A percentile compares a stretch with the other conserved stretches of the same genome.
These are phyloP conservation scores for Phialophora expanda DNA, from an alignment of 2,329 filamentous ascomycete genomes.

Conservation along the genomic window DNA sequence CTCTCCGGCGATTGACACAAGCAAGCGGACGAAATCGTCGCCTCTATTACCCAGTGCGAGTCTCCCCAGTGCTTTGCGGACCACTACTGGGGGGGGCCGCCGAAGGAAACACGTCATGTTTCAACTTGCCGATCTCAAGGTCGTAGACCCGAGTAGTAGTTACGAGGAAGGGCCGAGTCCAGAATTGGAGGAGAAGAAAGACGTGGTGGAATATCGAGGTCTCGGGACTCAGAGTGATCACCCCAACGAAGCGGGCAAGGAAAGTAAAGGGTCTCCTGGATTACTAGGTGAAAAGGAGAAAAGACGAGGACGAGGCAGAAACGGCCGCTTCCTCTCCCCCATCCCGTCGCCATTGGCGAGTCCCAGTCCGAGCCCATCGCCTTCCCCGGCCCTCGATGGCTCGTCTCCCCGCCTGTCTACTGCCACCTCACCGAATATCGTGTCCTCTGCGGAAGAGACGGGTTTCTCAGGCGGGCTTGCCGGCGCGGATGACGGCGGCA, in stretches of 20 bases:
- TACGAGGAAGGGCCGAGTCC: constrained; percentile 39
- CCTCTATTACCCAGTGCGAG: constrained; percentile 30
- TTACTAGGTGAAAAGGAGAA: constrained; percentile 15
- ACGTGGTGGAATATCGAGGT: not conserved
- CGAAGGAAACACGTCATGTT: constrained; percentile 40
- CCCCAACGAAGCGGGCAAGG: not conserved
- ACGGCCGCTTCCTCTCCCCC: constrained; percentile 23
- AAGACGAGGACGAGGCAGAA: constrained; percentile 11
- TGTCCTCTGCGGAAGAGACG: constrained; percentile 24
- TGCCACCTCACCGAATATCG: not conserved
- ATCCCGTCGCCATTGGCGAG: constrained; percentile 29
- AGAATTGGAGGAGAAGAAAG: constrained; percentile 13
- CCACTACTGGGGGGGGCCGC: constrained; percentile 27
- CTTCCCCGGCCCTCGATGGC: constrained; percentile 31
- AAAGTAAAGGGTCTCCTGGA: not conserved
- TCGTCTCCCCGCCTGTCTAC: not conserved
- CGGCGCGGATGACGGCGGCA: constrained; percentile 27
- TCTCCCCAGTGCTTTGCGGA: constrained; percentile 38
- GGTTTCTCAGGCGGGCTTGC: constrained; percentile 28
- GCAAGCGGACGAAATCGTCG: constrained; percentile 27
- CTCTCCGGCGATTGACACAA: constrained; percentile 25
- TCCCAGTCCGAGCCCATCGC: constrained; percentile 24
- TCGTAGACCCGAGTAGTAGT: constrained; percentile 39
- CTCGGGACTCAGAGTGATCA: not conserved
- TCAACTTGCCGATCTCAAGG: constrained; percentile 38